phyloP scores from a whole-genome alignment of 164 flowering plant genomes.

The Annona squamosa region DNA sequence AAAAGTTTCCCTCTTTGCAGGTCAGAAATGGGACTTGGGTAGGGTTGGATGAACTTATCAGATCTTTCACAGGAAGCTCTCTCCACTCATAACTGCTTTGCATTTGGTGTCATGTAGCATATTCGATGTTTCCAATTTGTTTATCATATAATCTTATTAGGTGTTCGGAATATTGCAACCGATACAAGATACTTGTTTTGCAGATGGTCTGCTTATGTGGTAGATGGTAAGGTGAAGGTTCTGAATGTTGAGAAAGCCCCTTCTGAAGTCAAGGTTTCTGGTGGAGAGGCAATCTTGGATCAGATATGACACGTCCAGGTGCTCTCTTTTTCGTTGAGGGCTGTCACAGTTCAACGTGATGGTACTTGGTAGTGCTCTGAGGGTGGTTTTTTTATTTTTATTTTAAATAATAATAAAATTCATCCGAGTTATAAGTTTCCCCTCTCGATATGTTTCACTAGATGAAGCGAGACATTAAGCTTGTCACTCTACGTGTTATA shows the following conservation, averaged over 20 bases:
- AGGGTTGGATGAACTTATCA: neutral
- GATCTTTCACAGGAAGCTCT: neutral
- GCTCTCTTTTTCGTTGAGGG: neutral
- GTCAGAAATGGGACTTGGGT: neutral
- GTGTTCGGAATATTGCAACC: neutral
- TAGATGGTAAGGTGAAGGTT: conserved; percentile 78
- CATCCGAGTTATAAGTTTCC: too few relatives aligned
- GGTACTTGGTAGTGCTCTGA: too few relatives aligned
- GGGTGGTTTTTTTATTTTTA: too few relatives aligned
- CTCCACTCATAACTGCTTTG: neutral
- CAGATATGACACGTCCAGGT: conserved; percentile 43
- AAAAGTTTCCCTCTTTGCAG: neutral
- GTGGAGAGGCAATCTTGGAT: conserved; percentile 69
- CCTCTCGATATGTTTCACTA: too few relatives aligned
- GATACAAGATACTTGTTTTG: conserved; percentile 5
- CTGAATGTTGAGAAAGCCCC: conserved; percentile 83
- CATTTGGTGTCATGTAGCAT: neutral
- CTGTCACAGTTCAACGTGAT: neutral
- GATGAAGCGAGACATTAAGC: too few relatives aligned
- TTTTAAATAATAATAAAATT: too few relatives aligned
- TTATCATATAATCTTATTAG: neutral
- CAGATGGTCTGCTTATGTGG: conserved; percentile 97
- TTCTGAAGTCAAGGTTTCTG: conserved; percentile 85
- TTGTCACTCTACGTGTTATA: too few relatives aligned
- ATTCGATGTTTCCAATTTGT: neutral